Evolutionary conservation across 805 yeast genomes (phyloP), one percentile per base, ranked within the genome.

Genomic region (Saccharomyces cerevisiae): DNA sequence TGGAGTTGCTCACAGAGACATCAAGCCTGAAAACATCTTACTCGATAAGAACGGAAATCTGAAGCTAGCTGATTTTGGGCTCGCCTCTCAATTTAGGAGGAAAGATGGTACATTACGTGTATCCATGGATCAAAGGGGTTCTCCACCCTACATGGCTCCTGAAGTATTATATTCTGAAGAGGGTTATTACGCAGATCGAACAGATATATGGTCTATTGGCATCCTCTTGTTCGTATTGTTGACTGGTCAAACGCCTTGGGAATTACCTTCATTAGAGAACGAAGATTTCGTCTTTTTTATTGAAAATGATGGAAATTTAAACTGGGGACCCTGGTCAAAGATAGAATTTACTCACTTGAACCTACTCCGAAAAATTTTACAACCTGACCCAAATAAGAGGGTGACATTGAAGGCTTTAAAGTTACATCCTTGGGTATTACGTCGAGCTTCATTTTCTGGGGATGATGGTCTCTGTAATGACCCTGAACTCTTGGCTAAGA

Each of bases 71-170:
- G 94, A 86, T 69, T 86, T 87, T 70, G 94, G 94, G 0, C 70
- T 87, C 14, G 89, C 91, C 0, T 77, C 83, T 30, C 80, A 82
- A 8, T 84, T 77, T 61, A 76, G 72, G 57, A 77, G 78, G 46
- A 75, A 72, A 41, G 72, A 72, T 52, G 86, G 85, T 1, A 66
- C 74, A 4, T 73, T 72, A 50, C 67, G 82, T 54, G 53, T 74
- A 49, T 76, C 82, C 43, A 65, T 70, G 26, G 78, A 83, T 29
- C 77, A 84, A 31, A 80, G 89, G 67, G 87, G 92, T 0, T 82
- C 87, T 1, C 86, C 88, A 1, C 91, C 90, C 5, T 86, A 86
- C 63, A 79, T 84, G 74, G 92, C 94, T 0, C 94, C 94, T 1
- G 94, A 86, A 61, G 77, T 86, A 21, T 69, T 78, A 22, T 54